phyloP scores from a whole-genome alignment of 169 alveolate species.

The Neospora caninum region DNA sequence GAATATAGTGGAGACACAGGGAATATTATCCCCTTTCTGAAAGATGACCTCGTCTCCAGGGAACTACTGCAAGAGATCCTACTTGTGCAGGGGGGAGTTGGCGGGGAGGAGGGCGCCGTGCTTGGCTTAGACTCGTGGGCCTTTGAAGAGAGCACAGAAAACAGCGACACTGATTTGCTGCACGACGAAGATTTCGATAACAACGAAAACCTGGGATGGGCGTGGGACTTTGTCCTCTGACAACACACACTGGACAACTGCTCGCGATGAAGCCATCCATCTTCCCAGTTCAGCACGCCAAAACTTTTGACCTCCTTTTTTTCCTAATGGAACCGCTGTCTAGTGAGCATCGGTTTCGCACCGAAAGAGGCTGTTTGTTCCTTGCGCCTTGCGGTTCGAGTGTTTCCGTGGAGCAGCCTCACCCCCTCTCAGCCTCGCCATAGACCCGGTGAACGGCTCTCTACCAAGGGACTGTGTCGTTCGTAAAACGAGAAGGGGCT shows the following conservation, averaged over 20 bases:
- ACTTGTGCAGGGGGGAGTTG: not conserved
- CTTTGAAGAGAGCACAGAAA: not conserved
- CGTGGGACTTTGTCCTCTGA: slow-evolving; percentile 4
- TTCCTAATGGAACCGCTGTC: too few relatives aligned
- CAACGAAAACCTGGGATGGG: not conserved
- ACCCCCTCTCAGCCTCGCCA: too few relatives aligned
- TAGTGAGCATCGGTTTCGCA: too few relatives aligned
- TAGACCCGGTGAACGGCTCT: too few relatives aligned
- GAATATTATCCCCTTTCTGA: not conserved
- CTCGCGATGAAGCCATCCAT: too few relatives aligned
- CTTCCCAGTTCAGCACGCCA: too few relatives aligned
- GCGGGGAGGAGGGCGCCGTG: not conserved
- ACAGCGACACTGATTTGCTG: not conserved
- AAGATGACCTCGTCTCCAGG: not conserved
- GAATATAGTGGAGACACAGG: not conserved
- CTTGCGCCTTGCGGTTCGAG: too few relatives aligned
- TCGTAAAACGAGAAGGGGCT: too few relatives aligned
- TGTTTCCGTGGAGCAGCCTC: too few relatives aligned
- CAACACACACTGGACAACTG: not conserved
- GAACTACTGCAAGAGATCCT: not conserved
- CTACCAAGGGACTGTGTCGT: too few relatives aligned
- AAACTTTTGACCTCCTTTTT: too few relatives aligned
- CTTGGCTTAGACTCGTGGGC: not conserved
- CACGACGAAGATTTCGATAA: not conserved
- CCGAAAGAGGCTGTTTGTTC: too few relatives aligned